phyloP scores from a whole-genome alignment of 73 alveolate species.

The Blepharisma japonicum region DNA sequence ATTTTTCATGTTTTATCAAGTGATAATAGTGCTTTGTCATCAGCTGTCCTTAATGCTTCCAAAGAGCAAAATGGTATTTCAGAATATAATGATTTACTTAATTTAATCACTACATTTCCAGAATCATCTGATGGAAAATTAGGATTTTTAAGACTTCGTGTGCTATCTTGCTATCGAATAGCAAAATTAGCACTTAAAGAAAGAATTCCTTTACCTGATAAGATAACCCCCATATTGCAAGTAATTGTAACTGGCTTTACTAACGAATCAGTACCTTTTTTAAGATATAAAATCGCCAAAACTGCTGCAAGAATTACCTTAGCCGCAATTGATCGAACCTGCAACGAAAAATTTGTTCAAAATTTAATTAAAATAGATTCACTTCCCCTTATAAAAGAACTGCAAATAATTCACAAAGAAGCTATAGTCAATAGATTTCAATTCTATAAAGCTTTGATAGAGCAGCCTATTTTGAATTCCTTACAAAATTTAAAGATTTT shows the following conservation, averaged over 20 bases:
- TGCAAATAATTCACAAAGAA: constrained; percentile 12
- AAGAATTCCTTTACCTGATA: constrained; percentile 9
- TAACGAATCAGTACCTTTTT: background rate
- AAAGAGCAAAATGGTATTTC: no score
- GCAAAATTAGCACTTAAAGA: background rate
- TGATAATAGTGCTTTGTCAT: no score
- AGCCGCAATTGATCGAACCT: background rate
- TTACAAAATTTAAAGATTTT: background rate
- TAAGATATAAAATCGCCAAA: constrained; percentile 1
- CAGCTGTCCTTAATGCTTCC: no score
- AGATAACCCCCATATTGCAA: background rate
- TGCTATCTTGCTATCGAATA: background rate
- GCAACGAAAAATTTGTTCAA: background rate
- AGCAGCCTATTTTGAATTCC: background rate
- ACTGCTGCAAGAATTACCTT: constrained; percentile 2
- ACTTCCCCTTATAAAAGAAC: background rate
- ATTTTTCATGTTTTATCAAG: background rate
- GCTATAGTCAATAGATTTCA: background rate
- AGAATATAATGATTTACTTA: no score
- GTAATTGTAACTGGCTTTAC: background rate
- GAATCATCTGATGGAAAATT: background rate
- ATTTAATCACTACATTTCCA: background rate
- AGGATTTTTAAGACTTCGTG: background rate
- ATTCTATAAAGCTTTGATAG: background rate
- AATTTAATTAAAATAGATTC: background rate